Evolutionary conservation across 208 protist genomes (phyloP), one percentile per base, ranked within the genome.

Genomic region (Crithidia expoeki): DNA sequence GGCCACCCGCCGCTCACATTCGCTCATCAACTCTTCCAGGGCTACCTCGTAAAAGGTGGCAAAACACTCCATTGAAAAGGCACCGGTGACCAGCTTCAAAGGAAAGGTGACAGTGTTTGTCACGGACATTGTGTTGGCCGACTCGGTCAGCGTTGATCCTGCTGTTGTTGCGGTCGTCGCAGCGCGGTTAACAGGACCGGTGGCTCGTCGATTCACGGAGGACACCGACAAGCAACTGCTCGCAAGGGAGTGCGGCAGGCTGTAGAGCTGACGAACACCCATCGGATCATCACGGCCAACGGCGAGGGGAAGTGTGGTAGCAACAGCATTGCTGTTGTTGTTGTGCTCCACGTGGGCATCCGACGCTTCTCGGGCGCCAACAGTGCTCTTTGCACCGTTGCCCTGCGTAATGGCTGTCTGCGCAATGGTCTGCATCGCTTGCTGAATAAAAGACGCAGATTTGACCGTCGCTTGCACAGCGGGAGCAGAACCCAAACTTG

Each of bases 11-110:
- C 76, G 74, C 49, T 92, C 91, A 32, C 88, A 92, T 60, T 93
- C 82, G 3, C 50, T 46, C 33, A 96, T 84, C n/a, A 96, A 40
- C 62, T 96, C 86, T 36, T 86, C 62, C 42, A 96, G 81, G 9
- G 86, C 91, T 56, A 78, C 71, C 67, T 91, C 81, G 61, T 85
- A 96, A 42, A 96, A 87, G 30, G 80, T 70, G 21, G 82, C 79
- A 66, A 93, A 90, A 33, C 63, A 72, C 53, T 81, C 70, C 38
- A 81, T 77, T n/a, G 70, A 84, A 64, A 83, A 85, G 50, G 23
- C 38, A 28, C 72, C 58, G 16, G 34, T 69, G n/a, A 16, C 40
- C 16, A 42, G 36, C 36, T 42, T 9, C 42, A 17, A 17, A 9
- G 40, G 11, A 16, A 21, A 44, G 27, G 42, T 0, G 66, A 51